Conservation (phyloP, 208 protist species). For the Wallacemonas collosoma region DNA sequence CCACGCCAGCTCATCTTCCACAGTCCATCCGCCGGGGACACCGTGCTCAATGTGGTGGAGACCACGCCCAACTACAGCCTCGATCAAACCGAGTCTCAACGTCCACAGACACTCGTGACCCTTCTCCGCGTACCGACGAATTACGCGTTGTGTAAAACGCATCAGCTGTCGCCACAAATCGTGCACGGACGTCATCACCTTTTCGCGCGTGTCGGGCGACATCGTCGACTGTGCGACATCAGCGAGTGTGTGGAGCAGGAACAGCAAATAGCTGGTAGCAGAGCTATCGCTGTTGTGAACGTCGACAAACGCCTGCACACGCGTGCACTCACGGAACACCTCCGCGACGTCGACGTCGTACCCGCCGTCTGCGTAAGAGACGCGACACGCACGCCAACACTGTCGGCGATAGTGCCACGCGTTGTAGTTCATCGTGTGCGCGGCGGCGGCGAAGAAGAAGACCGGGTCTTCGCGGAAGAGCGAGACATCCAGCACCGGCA, state of each 20-base stretch:
- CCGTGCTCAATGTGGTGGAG: background rate
- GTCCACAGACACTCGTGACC: conserved; percentile 78
- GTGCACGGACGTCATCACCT: background rate
- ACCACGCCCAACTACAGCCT: conserved; percentile 29
- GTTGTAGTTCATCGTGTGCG: conserved; percentile 86
- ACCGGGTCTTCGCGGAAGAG: conserved; percentile 25
- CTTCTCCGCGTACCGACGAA: conserved; percentile 64
- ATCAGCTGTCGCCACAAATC: conserved; percentile 42
- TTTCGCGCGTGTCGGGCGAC: background rate
- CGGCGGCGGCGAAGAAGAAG: conserved; percentile 49
- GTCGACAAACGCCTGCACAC: conserved; percentile 44
- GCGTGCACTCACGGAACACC: conserved; percentile 25
- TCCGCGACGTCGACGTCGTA: background rate
- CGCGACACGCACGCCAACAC: background rate
- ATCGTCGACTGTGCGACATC: background rate
- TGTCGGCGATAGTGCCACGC: conserved; percentile 75
- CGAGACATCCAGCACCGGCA: background rate
- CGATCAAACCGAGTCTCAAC: conserved; percentile 60
- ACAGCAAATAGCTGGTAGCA: conserved; percentile 57
- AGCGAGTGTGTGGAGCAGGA: conserved; percentile 36
- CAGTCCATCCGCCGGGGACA: conserved; percentile 39
- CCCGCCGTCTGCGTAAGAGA: background rate
- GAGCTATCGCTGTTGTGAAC: conserved; percentile 69
- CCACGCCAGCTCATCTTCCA: conserved; percentile 67
- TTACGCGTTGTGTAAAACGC: conserved; percentile 39